Conservation (phyloP, 331 rosid species). For the Phaseolus coccineus region DNA sequence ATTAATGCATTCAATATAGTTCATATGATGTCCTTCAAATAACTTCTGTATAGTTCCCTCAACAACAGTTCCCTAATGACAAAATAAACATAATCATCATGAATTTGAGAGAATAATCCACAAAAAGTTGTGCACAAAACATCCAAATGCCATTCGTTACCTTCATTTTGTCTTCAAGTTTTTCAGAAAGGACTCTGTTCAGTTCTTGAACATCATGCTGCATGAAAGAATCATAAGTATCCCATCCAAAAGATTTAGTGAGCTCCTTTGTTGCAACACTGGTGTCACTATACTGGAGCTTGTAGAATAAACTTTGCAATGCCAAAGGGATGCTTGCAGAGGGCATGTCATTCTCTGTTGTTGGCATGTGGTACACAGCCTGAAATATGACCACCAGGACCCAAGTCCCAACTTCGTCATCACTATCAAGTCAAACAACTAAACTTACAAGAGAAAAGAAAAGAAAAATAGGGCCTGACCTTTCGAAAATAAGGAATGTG, state of each 20-base stretch:
- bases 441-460: conserved; percentile 6
- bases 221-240: conserved; percentile 98
- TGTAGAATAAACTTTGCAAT: conserved; percentile 88
- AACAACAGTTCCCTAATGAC: conserved; percentile 91
- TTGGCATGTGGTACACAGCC: conserved; percentile 99
- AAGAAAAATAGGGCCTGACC: conserved; percentile 52
- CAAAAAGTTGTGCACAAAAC: conserved; percentile 33
- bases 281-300: conserved; percentile 91
- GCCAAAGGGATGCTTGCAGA: conserved; percentile 99
- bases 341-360: conserved; percentile 98
- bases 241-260: conserved; percentile 99
- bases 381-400: conserved; percentile 54
- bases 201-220: conserved; percentile 99
- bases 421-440: conserved; percentile 45
- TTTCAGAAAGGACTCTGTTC: conserved; percentile 94
- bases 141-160: conserved; percentile 46
- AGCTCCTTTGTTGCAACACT: conserved; percentile 99
- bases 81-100: conserved; percentile 25
- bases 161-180: conserved; percentile 99
- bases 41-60: conserved; percentile 99
- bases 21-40: conserved; percentile 99
- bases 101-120: conserved; percentile 28
- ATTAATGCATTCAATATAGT: conserved; percentile 96
- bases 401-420: conserved; percentile 33
- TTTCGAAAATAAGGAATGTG: conserved; percentile 93